phyloP scores from a whole-genome alignment of 441 rosid genomes.

The Gossypium schwendimanii region DNA sequence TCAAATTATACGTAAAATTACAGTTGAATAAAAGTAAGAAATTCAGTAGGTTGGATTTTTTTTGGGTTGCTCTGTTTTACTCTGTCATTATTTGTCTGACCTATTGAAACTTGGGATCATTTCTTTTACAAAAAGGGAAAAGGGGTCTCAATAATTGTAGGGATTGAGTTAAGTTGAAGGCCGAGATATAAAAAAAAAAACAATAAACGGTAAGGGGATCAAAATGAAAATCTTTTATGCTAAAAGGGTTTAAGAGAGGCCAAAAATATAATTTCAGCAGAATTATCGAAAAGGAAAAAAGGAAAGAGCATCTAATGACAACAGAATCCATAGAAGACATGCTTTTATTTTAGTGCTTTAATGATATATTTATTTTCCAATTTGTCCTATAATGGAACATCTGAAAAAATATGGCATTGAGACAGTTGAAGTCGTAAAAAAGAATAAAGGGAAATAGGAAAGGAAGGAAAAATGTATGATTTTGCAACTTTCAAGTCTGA shows the following conservation, averaged over 20 bases:
- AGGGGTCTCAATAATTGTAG: not conserved
- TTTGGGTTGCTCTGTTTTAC: not conserved
- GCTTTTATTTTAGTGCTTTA: conserved; percentile 4
- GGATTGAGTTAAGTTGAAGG: not conserved
- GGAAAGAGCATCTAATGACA: not conserved
- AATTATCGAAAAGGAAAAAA: not conserved
- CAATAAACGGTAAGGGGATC: too few relatives aligned
- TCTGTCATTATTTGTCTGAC: not conserved
- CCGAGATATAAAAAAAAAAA: too few relatives aligned
- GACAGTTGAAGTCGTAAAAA: not conserved
- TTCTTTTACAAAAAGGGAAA: not conserved
- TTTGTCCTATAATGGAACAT: not conserved
- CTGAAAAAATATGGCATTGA: not conserved
- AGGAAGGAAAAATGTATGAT: not conserved
- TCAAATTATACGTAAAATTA: not conserved
- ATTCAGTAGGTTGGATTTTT: not conserved
- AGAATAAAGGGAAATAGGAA: not conserved
- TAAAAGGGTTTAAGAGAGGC: too few relatives aligned
- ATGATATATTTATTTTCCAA: not conserved
- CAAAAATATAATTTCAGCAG: too few relatives aligned
- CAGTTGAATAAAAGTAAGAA: not conserved
- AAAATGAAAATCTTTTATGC: too few relatives aligned
- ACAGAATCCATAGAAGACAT: conserved; percentile 4
- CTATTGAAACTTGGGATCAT: not conserved
- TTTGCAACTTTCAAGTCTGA: not conserved